Conservation (phyloP, 768 basidiomycete genomes). For the Paxillus ammoniavirescens region DNA sequence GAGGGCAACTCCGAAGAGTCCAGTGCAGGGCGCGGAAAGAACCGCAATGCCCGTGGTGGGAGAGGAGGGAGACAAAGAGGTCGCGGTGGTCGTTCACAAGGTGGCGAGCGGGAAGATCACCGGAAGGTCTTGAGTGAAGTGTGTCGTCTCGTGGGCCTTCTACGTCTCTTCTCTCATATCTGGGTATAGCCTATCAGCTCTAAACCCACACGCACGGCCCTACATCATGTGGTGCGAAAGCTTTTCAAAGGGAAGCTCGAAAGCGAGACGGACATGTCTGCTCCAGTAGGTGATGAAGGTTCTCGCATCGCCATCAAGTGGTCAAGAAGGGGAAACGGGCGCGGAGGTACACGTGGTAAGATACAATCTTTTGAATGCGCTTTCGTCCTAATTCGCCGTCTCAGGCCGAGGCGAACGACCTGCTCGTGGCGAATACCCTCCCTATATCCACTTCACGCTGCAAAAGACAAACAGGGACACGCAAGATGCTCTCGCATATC, state of each 20-base stretch:
- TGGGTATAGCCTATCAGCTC: constrained; percentile 69
- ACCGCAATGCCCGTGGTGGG: constrained; percentile 40
- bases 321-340: constrained; percentile 51
- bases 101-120: constrained; percentile 54
- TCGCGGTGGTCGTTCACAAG: constrained; percentile 39
- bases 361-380: neutral
- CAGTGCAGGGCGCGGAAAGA: constrained; percentile 36
- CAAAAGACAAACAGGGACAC: constrained; percentile 98
- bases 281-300: constrained; percentile 58
- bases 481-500: constrained; percentile 83
- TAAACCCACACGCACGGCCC: constrained; percentile 75
- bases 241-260: constrained; percentile 84
- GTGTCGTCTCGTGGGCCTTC: constrained; percentile 32
- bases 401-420: constrained; percentile 39
- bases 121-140: constrained; percentile 84
- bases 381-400: constrained; percentile 1
- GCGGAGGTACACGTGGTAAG: constrained; percentile 40
- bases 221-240: constrained; percentile 80
- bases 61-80: constrained; percentile 47
- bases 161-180: constrained; percentile 12
- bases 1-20: constrained; percentile 20
- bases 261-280: constrained; percentile 66
- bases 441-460: constrained; percentile 93
- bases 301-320: constrained; percentile 79
- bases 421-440: constrained; percentile 67